Evolutionary conservation across 768 basidiomycete species (phyloP), one percentile per base, ranked within the genome.

Genomic region (Kwoniella newhampshirensis): DNA sequence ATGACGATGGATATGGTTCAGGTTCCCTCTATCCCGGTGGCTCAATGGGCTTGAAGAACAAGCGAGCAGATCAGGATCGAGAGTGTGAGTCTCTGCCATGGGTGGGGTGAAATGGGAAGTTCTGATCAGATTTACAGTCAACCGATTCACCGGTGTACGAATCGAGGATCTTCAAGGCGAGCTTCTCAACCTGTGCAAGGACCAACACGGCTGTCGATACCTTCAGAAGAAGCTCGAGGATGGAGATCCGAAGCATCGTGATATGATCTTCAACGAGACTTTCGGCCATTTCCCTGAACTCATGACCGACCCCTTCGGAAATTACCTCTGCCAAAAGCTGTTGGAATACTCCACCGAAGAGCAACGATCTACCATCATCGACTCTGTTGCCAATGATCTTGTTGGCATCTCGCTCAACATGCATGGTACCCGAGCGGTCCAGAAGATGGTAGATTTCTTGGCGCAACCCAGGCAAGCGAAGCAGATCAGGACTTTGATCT

Each of bases 401-500:
- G 96, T 99, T 70, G 91, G 87, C 74, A 98, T 99, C 72, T 96
- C 92, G 30, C 81, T 99, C 62, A 99, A 99, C 79, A 99, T 99
- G 96, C 96, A 99, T 78, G 96, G 96, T 28, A 99, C 96, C 28
- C 86, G 96, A 60, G 96, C 96, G 25, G 96, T 98, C 57, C 96
- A 99, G 81, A 98, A 98, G 81, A 98, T 98, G 94, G 96, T 99
- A 62, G 96, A 99, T 77, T 98, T 96, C 81, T 79, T 99, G 73
- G 94, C 93, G 20, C 91, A 90, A 51, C 86, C 89, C 69, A 81
- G 96, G 73, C 73, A 74, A 56, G 68, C 71, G 12, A 73, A 74
- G 50, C 88, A 96, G 86, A 97, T 99, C 67, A 89, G 92, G 75
- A 89, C 91, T 32, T 91, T 98, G 79, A 97, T 98, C 71, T 82